A percentile compares a stretch with the other conserved stretches of the same genome.
Evolutionary conservation across 257 asterid species (phyloP).

Genomic region (Salvia miltiorrhiza): DNA sequence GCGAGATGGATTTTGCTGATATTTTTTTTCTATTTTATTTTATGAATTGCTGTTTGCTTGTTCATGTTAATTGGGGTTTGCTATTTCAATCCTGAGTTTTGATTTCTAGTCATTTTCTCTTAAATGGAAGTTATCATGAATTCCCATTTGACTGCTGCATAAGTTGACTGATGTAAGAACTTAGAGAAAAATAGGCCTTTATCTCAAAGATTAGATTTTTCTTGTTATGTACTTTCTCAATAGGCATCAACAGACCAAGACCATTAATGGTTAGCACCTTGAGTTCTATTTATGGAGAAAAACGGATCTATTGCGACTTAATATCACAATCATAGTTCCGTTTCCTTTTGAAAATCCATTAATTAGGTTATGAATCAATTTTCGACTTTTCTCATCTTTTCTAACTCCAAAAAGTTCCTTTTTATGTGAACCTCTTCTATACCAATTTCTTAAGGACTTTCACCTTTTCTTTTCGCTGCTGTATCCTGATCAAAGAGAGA

Average conservation of each 20-base stretch:
- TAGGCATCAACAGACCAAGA: slow-evolving; percentile 12
- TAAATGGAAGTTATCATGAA: not conserved
- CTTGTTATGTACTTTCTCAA: slow-evolving; percentile 2
- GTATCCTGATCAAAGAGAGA: slow-evolving; percentile 9
- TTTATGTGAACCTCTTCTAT: slow-evolving; percentile 22
- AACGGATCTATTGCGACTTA: slow-evolving; percentile 15
- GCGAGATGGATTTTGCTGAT: not conserved
- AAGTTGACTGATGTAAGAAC: slow-evolving; percentile 14
- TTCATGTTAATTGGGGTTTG: not conserved
- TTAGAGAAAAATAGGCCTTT: slow-evolving; percentile 1
- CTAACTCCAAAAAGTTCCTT: not conserved
- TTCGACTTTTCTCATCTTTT: slow-evolving; percentile 23
- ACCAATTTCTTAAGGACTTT: slow-evolving; percentile 33
- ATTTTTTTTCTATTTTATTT: not conserved
- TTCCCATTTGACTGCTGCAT: not conserved
- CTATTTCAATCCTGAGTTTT: not conserved
- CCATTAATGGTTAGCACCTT: slow-evolving; percentile 28
- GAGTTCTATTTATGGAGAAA: slow-evolving; percentile 32
- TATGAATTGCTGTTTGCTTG: slow-evolving; percentile 22
- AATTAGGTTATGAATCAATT: slow-evolving; percentile 22
- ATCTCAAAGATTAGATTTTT: slow-evolving; percentile 11
- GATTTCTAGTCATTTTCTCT: slow-evolving; percentile 15
- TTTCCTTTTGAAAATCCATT: slow-evolving; percentile 16
- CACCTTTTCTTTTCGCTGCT: slow-evolving; percentile 27
- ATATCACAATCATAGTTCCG: slow-evolving; percentile 43